phyloP scores from a whole-genome alignment of 75 land plant species.

The Chamaecyparis obtusa region DNA sequence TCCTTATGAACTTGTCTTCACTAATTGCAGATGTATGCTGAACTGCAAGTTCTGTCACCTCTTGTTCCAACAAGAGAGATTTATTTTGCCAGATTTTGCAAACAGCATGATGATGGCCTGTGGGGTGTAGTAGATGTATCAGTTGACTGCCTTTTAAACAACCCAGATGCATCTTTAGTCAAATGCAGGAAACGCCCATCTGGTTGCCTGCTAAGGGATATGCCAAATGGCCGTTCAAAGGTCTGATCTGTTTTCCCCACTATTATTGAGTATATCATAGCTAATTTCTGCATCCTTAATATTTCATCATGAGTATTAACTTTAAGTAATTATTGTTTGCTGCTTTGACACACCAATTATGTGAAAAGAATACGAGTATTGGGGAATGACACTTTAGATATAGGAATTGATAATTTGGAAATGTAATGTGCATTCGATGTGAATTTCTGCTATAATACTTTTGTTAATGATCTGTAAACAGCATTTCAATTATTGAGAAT shows the following conservation, averaged over 20 bases:
- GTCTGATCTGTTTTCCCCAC: constrained; percentile 13
- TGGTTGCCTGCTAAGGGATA: constrained; percentile 75
- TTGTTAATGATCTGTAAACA: too few relatives aligned
- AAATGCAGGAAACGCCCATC: constrained; percentile 70
- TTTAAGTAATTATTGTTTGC: not conserved
- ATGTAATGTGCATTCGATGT: too few relatives aligned
- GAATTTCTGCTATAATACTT: too few relatives aligned
- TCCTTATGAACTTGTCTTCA: not conserved
- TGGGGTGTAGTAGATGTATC: constrained; percentile 83
- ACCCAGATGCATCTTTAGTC: constrained; percentile 44
- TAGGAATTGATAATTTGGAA: too few relatives aligned
- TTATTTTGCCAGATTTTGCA: constrained; percentile 60
- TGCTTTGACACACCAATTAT: not conserved
- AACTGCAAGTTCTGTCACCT: constrained; percentile 76
- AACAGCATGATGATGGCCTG: constrained; percentile 47
- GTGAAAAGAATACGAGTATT: not conserved
- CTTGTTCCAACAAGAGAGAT: constrained; percentile 74
- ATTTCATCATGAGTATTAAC: not conserved
- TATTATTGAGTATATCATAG: not conserved
- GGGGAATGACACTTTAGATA: not conserved
- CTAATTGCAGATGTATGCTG: constrained; percentile 76
- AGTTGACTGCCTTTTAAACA: constrained; percentile 55
- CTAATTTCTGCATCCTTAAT: not conserved
- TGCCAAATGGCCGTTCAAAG: constrained; percentile 81
- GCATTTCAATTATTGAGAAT: not conserved